Base-by-base conservation (phyloP, 805 yeast genomes). In the Saccharomycopsis babjevae region DNA sequence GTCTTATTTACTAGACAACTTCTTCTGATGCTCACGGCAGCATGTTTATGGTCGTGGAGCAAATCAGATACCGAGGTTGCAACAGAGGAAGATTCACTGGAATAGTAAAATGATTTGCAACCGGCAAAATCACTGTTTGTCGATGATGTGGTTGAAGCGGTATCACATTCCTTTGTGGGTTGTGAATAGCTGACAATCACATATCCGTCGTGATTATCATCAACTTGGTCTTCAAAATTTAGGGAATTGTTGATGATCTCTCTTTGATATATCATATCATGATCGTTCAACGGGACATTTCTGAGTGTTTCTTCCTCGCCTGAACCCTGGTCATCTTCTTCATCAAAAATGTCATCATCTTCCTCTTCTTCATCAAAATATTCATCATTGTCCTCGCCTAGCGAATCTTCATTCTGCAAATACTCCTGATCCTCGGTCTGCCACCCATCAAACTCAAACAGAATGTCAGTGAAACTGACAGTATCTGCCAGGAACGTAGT, bases 381-480 rank as follows among this genome's bases (percentile, higher is more conserved):
- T 13, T 30, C 42, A 18, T 57, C 59, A 8, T 50, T 38, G 5
- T 57, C 55, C 20, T 57, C 43, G 13, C 18, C 55, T n/a, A 28
- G 15, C 7, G 22, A 58, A 2, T 30, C 54, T 32, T 57, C 59
- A n/a, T 50, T 25, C 25, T 57, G 46, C 11, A 42, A 30, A 32
- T 28, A 25, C 4, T 57, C 16, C 11, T 28, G 32, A 18, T 59
- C 62, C 8, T 57, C 60, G 46, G 56, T 52, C 20, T 52, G 57
- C 62, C 62, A 60, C 20, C 62, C 62, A 18, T 60, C 62, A 57
- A 60, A 60, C 10, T 60, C 62, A 30, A 60, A 39, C 46, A 57
- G 60, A 25, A 58, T 38, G 20, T 56, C 36, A 8, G 34, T 28
- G 36, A 36, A 28, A 36, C 36, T 16, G 32, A 22, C 52, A 43